phyloP scores from a whole-genome alignment of 495 filamentous ascomycete species.

The Durotheca rogersii region DNA sequence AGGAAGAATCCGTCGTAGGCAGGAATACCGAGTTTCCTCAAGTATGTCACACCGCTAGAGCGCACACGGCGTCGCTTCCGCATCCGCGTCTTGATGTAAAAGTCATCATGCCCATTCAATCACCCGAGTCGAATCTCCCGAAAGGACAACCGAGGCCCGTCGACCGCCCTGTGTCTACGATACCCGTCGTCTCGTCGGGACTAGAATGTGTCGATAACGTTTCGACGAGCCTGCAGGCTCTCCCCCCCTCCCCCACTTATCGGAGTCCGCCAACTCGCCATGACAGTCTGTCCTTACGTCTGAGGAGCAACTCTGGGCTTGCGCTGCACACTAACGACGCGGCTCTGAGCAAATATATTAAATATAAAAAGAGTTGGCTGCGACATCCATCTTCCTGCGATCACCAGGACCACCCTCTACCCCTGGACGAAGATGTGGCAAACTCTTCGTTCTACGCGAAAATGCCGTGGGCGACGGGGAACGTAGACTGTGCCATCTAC shows the following conservation, averaged over 20 bases:
- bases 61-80: too few relatives aligned
- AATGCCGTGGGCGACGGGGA: not conserved
- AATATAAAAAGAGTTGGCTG: conserved; percentile 35
- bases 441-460: conserved; percentile 1
- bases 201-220: not conserved
- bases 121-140: not conserved
- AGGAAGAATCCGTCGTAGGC: too few relatives aligned
- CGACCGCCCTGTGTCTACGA: not conserved
- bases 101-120: not conserved
- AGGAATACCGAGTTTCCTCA: too few relatives aligned
- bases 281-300: conserved; percentile 26
- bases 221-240: not conserved
- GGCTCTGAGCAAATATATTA: conserved; percentile 38
- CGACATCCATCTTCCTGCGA: conserved; percentile 4
- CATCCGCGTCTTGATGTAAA: too few relatives aligned
- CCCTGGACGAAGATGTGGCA: conserved; percentile 12
- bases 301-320: conserved; percentile 45
- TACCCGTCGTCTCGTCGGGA: not conserved
- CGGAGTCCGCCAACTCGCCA: conserved; percentile 8
- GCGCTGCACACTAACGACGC: conserved; percentile 37
- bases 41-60: too few relatives aligned
- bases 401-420: conserved; percentile 7
- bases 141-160: not conserved
- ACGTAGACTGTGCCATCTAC: not conserved
- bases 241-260: conserved; percentile 32